Conservation (phyloP, 768 basidiomycete genomes). For the Calocera cornea region DNA sequence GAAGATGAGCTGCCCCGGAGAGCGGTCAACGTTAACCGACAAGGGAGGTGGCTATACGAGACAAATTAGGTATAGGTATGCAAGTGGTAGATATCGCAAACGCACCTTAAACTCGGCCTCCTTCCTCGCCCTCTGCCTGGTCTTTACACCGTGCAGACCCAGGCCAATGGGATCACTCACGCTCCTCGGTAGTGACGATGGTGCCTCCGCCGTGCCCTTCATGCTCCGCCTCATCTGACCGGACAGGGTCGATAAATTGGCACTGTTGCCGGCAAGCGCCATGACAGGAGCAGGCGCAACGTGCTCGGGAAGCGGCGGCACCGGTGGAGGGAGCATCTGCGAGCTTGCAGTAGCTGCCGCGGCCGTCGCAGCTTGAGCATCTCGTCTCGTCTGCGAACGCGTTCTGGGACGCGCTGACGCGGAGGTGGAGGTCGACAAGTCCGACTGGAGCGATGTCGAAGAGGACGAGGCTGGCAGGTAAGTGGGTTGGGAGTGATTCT, state of each 20-base stretch:
- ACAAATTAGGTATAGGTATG: background rate
- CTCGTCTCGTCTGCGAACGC: background rate
- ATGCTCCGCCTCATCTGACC: background rate
- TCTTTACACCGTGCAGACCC: background rate
- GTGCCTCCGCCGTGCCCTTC: background rate
- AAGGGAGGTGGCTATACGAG: background rate
- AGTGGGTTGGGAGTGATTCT: background rate
- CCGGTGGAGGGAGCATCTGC: background rate
- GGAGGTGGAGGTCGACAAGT: background rate
- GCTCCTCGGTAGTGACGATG: background rate
- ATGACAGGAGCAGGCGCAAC: background rate
- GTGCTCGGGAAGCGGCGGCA: background rate
- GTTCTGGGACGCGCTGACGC: background rate
- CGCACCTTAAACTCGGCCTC: background rate
- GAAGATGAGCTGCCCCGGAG: background rate
- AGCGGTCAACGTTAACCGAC: background rate
- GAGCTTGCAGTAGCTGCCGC: background rate
- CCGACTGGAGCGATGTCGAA: background rate
- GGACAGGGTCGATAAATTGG: background rate
- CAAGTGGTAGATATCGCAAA: background rate
- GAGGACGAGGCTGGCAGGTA: background rate
- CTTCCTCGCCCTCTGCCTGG: background rate
- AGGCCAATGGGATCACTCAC: background rate
- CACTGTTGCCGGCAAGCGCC: background rate
- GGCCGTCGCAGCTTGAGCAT: background rate